Conservation (phyloP, 257 asterid genomes). For the Solanum corneliomulleri region DNA sequence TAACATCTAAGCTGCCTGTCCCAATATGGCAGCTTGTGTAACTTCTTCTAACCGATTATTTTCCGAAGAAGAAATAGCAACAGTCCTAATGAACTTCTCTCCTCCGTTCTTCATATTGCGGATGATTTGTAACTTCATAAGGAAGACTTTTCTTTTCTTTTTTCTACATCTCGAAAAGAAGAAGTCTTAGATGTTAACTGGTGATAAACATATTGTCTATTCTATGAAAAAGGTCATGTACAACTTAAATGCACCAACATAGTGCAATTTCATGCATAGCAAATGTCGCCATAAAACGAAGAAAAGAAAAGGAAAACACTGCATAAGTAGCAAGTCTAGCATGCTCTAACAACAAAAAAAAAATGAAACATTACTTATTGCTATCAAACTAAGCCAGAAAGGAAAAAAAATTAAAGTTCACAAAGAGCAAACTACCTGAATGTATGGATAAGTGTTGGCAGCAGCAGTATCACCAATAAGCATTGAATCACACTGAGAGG, state of each 20-base stretch:
- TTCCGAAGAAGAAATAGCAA: background rate
- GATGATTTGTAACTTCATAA: background rate
- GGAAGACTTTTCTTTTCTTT: background rate
- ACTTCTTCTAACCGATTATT: background rate
- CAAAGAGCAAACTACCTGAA: conserved; percentile 46
- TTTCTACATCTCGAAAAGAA: background rate
- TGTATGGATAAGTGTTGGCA: conserved; percentile 89
- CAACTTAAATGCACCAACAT: background rate
- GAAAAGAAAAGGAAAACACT: background rate
- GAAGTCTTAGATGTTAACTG: background rate
- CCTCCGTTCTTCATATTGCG: background rate
- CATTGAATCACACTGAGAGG: conserved; percentile 97
- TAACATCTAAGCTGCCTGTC: background rate
- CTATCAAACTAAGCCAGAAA: background rate
- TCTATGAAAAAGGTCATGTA: background rate
- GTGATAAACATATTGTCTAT: background rate
- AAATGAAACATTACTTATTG: background rate
- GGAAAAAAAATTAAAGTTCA: background rate
- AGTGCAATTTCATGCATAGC: background rate
- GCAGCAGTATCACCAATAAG: conserved; percentile 80
- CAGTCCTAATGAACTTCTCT: background rate
- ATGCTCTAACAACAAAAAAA: background rate
- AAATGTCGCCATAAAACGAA: background rate
- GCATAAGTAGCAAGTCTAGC: background rate
- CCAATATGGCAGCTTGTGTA: background rate